Evolutionary conservation across 2,329 filamentous ascomycete species (phyloP), one percentile per base, ranked within the genome.

Genomic region (Juglanconis juglandina): DNA sequence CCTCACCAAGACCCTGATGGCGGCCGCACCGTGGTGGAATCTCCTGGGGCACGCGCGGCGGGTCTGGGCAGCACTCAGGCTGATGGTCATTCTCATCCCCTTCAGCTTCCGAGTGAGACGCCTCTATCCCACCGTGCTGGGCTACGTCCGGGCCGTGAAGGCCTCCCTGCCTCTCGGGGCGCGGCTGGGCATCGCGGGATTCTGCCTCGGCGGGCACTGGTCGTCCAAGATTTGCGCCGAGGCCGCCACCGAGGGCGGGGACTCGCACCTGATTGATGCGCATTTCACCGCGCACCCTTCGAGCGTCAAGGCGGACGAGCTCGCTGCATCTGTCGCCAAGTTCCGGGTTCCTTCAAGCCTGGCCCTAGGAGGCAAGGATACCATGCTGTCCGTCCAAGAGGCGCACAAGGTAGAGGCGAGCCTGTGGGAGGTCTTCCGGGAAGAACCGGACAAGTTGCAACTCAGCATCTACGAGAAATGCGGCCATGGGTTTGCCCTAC

Each of bases 181-280:
- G 8, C 69, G 69, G 9, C 66, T 77, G 56, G 74, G 72, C 24
- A 70, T 69, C 5, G 73, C 73, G 1, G 76, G 75, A 3, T 78
- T 76, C 65, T 78, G 76, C 67, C 77, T 75, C 74, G 75, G 76
- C 13, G 76, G 72, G 32, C 70, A 70, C 44, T 70, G 74, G 59
- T 68, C 70, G 2, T 66, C 73, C 30, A 62, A 64, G 42, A 68
- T 76, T 8, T 69, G 68, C 7, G 65, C 67, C 37, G 68, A 70
- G 44, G 9, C 47, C 5, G 17, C 53, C 9, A 33, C 44, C n/a
- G 54, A 58, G 10, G 63, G 59, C 7, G 61, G 66, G n/a, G 68
- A 68, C 5, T 65, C 66, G 42, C 64, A 64, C 1, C 67, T 77
- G 14, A 67, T 76, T 50, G 69, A 75, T 62, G 73, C 70, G 4